These are phyloP conservation scores for Parvularia atlantis DNA, from an alignment of 78 protist species.

Conservation along the genomic window DNA sequence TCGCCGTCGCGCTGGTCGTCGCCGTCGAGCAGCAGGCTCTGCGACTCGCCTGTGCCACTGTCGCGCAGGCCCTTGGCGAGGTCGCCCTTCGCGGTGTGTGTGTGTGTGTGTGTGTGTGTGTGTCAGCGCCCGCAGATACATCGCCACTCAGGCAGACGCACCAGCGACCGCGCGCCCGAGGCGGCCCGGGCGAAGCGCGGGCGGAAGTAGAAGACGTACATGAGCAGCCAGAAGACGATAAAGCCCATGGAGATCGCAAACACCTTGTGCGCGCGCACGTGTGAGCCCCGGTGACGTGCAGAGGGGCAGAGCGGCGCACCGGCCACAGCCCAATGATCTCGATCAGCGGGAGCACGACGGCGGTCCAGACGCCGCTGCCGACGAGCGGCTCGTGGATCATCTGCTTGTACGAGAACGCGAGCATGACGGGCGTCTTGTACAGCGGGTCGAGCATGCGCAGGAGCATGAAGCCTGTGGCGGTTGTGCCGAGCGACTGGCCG, in stretches of 20 bases:
- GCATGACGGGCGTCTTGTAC: not conserved
- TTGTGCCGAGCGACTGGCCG: too few species aligned
- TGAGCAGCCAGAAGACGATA: not conserved
- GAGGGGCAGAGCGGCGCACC: not conserved
- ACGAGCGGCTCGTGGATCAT: conserved; percentile 4
- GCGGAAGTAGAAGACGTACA: not conserved
- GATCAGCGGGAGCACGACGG: conserved; percentile 1
- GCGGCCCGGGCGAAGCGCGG: not conserved
- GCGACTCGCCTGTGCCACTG: too few species aligned
- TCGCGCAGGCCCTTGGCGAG: too few species aligned
- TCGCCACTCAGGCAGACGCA: too few species aligned
- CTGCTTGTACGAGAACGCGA: conserved; percentile 13
- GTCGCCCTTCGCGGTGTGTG: too few species aligned
- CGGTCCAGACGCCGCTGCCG: conserved; percentile 17
- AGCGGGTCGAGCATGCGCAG: conserved; percentile 20
- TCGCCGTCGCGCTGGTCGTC: too few species aligned
- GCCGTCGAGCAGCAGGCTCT: too few species aligned
- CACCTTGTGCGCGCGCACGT: not conserved
- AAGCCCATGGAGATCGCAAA: not conserved
- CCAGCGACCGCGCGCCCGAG: too few species aligned
- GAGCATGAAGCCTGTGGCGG: conserved; percentile 15
- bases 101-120: too few species aligned
- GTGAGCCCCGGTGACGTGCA: not conserved
- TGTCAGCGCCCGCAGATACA: too few species aligned
- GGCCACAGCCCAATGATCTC: not conserved